phyloP scores from a whole-genome alignment of 1,284 basidiomycete genomes.

The Exobasidium rhododendri region DNA sequence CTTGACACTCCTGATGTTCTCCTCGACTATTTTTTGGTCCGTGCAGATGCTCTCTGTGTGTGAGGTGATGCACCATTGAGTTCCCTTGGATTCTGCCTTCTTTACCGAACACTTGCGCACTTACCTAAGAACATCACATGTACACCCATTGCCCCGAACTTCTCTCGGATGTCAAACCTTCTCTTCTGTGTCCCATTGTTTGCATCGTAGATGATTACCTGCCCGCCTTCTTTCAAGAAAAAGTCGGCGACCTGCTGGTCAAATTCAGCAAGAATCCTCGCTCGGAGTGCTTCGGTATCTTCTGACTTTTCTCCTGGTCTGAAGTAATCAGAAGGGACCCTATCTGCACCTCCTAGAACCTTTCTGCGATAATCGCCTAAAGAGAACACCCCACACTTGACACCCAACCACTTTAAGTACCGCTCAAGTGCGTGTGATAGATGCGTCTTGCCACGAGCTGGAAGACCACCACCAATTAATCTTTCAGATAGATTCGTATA shows the following conservation, averaged over 20 bases:
- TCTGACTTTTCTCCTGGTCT: conserved; percentile 56
- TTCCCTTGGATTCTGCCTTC: background rate
- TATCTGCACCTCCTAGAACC: conserved; percentile 79
- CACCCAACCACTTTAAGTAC: conserved; percentile 94
- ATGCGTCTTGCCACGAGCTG: conserved; percentile 81
- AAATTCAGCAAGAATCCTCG: conserved; percentile 72
- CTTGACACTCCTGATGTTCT: conserved; percentile 93
- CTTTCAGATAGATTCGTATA: no score
- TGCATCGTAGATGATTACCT: conserved; percentile 99
- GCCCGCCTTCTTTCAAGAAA: conserved; percentile 65
- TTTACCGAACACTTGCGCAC: conserved; percentile 62
- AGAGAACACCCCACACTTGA: conserved; percentile 89
- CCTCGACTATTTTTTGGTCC: conserved; percentile 78
- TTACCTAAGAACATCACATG: conserved; percentile 92
- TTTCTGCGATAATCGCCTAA: conserved; percentile 91
- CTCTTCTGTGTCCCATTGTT: conserved; percentile 79
- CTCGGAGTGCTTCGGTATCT: conserved; percentile 74
- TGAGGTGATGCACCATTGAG: background rate
- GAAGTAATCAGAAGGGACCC: conserved; percentile 88
- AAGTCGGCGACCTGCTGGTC: conserved; percentile 87
- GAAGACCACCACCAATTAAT: no score
- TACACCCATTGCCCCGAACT: conserved; percentile 70
- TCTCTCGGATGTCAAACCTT: conserved; percentile 72
- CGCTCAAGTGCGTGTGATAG: conserved; percentile 91
- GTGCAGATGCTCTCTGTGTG: conserved; percentile 60